Evolutionary conservation across 164 flowering plant genomes (phyloP).

Genomic region (Nelumbo lutea): DNA sequence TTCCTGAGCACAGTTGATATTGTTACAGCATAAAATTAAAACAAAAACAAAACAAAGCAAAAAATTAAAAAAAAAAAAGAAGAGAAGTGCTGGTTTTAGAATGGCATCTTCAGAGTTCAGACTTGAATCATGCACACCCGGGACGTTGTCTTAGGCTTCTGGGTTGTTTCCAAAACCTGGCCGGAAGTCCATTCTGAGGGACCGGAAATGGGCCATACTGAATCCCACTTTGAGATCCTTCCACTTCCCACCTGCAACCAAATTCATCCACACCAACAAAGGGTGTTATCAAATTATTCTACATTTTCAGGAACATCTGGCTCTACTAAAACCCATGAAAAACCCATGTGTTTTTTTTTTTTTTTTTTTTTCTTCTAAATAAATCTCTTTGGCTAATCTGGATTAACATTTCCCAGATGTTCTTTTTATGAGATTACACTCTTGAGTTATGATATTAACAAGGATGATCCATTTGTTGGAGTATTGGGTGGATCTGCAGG

Average conservation of each 20-base stretch:
- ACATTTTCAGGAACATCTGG: slow-evolving; percentile 6
- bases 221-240: slow-evolving; percentile 53
- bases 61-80: too few relatives aligned
- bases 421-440: neutral
- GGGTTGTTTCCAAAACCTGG: slow-evolving; percentile 62
- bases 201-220: slow-evolving; percentile 83
- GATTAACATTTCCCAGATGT: too few relatives aligned
- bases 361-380: neutral
- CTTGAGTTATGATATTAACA: neutral
- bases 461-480: too few relatives aligned
- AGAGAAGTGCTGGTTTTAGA: too few relatives aligned
- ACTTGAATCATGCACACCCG: neutral
- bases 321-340: neutral
- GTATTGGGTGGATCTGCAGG: too few relatives aligned
- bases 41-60: too few relatives aligned
- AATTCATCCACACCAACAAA: slow-evolving; percentile 12
- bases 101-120: too few relatives aligned
- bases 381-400: too few relatives aligned
- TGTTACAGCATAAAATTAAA: too few relatives aligned
- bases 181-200: slow-evolving; percentile 70
- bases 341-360: neutral
- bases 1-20: too few relatives aligned
- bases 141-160: slow-evolving; percentile 5
- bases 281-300: slow-evolving; percentile 3
- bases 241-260: slow-evolving; percentile 70